A percentile compares a stretch with the other conserved stretches of the same genome.
Conservation (phyloP, 495 filamentous ascomycete species). For the Pseudomonodictys pantanalensis region DNA sequence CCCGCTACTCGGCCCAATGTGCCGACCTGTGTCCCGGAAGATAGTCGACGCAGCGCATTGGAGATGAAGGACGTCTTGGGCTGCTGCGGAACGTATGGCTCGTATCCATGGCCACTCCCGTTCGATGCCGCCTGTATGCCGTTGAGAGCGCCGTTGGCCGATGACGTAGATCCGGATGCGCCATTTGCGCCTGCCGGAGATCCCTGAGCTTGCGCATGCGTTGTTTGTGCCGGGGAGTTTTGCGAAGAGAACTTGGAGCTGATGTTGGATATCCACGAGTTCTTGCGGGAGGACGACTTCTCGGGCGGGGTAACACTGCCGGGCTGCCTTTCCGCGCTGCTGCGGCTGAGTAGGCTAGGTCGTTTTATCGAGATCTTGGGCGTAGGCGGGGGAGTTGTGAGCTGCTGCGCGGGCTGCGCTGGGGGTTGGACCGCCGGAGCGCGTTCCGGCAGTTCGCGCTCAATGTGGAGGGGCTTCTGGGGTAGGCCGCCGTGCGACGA, state of each 20-base stretch:
- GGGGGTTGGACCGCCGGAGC: slow-evolving; percentile 8
- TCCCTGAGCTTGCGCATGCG: slow-evolving; percentile 23
- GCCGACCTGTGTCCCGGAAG: slow-evolving; percentile 50
- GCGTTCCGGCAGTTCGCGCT: slow-evolving; percentile 12
- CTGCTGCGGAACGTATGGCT: slow-evolving; percentile 64
- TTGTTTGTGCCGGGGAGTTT: slow-evolving; percentile 32
- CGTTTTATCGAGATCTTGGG: slow-evolving; percentile 34
- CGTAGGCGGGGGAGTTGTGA: slow-evolving; percentile 34
- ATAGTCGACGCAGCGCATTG: slow-evolving; percentile 77
- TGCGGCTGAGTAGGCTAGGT: slow-evolving; percentile 33
- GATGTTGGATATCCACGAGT: slow-evolving; percentile 87
- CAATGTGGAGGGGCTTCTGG: slow-evolving; percentile 16
- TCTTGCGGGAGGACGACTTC: slow-evolving; percentile 48
- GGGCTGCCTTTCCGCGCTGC: slow-evolving; percentile 44
- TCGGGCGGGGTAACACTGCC: slow-evolving; percentile 18
- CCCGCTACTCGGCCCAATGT: slow-evolving; percentile 48
- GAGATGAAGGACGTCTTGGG: slow-evolving; percentile 72
- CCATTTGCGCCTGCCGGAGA: slow-evolving; percentile 21
- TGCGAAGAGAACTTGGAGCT: slow-evolving; percentile 83
- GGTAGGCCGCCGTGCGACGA: slow-evolving; percentile 33
- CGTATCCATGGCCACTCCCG: slow-evolving; percentile 35
- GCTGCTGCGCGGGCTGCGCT: not conserved
- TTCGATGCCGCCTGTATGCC: slow-evolving; percentile 15
- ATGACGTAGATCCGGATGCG: slow-evolving; percentile 14
- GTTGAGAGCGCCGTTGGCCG: slow-evolving; percentile 17